Evolutionary conservation across 176 grass and related monocot species (phyloP).

Genomic region (Poa pratensis): DNA sequence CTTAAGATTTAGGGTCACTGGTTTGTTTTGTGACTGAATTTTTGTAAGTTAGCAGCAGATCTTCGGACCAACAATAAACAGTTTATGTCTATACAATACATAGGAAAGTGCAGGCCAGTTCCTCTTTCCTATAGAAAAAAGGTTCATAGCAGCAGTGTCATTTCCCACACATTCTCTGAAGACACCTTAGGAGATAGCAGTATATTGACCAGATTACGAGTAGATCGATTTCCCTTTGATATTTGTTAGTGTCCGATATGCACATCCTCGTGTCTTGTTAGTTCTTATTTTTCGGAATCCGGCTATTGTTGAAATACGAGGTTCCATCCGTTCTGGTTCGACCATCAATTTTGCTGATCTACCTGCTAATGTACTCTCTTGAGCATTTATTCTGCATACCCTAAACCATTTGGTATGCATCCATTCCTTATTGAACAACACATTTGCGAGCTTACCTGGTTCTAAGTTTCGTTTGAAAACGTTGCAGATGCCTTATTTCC

Average conservation of each 20-base stretch:
- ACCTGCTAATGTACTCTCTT: neutral
- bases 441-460: neutral
- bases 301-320: neutral
- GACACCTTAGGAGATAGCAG: neutral
- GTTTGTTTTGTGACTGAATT: neutral
- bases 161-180: neutral
- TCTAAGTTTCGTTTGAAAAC: slow-evolving; percentile 33
- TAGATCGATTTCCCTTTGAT: neutral
- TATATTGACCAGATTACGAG: neutral
- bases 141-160: neutral
- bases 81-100: neutral
- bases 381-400: neutral
- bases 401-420: neutral
- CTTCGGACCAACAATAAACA: neutral
- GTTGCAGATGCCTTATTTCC: slow-evolving; percentile 90
- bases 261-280: neutral
- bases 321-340: neutral
- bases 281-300: neutral
- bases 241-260: neutral
- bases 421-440: neutral
- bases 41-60: neutral
- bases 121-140: neutral
- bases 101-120: neutral
- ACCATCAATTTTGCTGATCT: neutral
- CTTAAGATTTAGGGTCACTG: neutral